Base-by-base conservation (phyloP, 306 rosid species). In the Quercus dentata region DNA sequence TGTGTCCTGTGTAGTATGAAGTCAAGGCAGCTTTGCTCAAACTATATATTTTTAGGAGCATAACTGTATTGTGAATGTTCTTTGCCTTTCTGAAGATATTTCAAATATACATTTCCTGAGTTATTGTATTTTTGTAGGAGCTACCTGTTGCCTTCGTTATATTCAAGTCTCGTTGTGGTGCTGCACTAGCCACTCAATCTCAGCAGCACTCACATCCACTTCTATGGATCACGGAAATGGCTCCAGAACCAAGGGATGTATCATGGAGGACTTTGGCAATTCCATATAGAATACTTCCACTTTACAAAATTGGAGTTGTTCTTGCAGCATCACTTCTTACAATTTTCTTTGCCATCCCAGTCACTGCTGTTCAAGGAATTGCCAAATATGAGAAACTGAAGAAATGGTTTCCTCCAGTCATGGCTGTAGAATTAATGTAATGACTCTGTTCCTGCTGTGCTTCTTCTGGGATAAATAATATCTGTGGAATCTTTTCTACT, bases 361-460 rank as follows among this genome's bases (percentile, higher is more conserved):
- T 94, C 81, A 87, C 99, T 65, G 97, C 94, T 12, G 97, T 91
- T 78, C 99, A 94, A 88, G 99, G 99, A 79, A 89, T 94, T 23
- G 97, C 99, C 69, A 94, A 89, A 83, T 94, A 83, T 69, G 98
- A 94, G 85, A 92, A 90, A 79, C 84, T 94, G 73, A 91, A 88
- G 84, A 91, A 87, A 82, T 92, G 99, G 99, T 92, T 94, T 83
- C 99, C 99, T 69, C 99, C 99, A 1, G 95, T 85, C 81, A 84
- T 87, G 97, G 99, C 90, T 79, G 76, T 94, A 82, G 83, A 91
- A 80, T 85, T 89, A 71, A 91, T 94, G 97, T 94, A 79, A 88
- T 90, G 78, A 74, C 87, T 65, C 73, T 80, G 38, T 6, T 44
- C 74, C 58, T 30, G 54, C 71, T 41, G 25, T n/a, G 19, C 23